Evolutionary conservation across 208 protist species (phyloP).

Genomic region (Herpetomonas muscarum): DNA sequence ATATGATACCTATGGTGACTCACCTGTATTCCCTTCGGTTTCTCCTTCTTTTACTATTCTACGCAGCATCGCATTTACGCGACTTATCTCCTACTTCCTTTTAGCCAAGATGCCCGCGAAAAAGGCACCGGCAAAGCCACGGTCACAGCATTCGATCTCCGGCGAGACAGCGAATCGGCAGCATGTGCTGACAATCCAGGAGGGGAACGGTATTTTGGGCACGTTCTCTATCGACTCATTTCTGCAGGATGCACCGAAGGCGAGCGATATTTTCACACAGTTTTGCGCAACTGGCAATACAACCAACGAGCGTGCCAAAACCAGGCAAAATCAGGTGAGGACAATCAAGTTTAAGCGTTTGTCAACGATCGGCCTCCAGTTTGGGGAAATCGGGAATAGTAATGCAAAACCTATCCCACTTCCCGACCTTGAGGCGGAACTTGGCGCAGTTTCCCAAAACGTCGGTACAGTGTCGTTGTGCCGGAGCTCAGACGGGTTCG

Average conservation of each 20-base stretch:
- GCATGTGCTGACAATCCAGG: constrained; percentile 5
- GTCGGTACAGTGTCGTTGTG: constrained; percentile 67
- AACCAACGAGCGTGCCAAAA: constrained; percentile 40
- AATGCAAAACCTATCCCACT: constrained; percentile 28
- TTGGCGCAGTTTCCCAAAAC: constrained; percentile 44
- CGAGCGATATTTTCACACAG: constrained; percentile 67
- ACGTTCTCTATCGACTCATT: constrained; percentile 30
- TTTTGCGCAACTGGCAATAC: constrained; percentile 24
- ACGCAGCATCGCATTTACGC: not conserved
- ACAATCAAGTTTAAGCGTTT: constrained; percentile 55
- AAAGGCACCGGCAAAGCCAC: constrained; percentile 19
- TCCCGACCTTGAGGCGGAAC: constrained; percentile 57
- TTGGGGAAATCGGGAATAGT: constrained; percentile 42
- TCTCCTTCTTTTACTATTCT: constrained; percentile 11
- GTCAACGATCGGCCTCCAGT: constrained; percentile 65
- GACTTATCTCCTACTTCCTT: constrained; percentile 9
- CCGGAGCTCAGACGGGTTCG: constrained; percentile 42
- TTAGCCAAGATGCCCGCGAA: constrained; percentile 6
- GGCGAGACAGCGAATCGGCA: constrained; percentile 19
- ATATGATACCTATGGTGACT: too few relatives aligned
- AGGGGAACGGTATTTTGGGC: constrained; percentile 14
- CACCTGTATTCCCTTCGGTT: constrained; percentile 4
- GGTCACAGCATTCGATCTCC: constrained; percentile 18
- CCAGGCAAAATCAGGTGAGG: constrained; percentile 53
- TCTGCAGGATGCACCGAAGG: constrained; percentile 44